Evolutionary conservation across 176 grass and related monocot genomes (phyloP).

Genomic region (Avena sativa): DNA sequence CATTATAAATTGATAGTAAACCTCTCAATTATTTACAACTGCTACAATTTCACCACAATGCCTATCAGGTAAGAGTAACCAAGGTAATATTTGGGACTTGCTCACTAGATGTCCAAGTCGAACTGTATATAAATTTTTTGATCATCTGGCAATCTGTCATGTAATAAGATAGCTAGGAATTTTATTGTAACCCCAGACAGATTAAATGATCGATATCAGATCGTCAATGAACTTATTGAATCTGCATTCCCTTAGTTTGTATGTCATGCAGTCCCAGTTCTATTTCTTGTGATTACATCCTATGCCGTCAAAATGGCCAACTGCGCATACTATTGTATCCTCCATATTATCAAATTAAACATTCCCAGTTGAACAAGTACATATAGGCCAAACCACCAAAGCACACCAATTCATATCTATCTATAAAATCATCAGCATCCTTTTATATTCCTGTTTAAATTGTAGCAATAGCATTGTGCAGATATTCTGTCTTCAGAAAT

Average conservation of each 20-base stretch:
- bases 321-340: not conserved
- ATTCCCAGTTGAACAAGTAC: not conserved
- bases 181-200: not conserved
- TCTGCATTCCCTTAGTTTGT: not conserved
- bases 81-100: not conserved
- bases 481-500: not conserved
- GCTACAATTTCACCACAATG: not conserved
- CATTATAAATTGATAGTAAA: not conserved
- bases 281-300: not conserved
- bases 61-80: conserved; percentile 8
- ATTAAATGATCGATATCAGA: not conserved
- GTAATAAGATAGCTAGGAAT: conserved; percentile 13
- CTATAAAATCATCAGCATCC: not conserved
- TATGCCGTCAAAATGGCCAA: not conserved
- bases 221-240: not conserved
- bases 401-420: not conserved
- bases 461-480: not conserved
- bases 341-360: not conserved
- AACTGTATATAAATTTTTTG: not conserved
- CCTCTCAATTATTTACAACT: not conserved
- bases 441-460: not conserved
- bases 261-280: not conserved
- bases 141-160: not conserved
- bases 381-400: not conserved
- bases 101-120: not conserved